Evolutionary conservation across 768 basidiomycete genomes (phyloP), one percentile per base, ranked within the genome.

Genomic region (Lentinus brumalis): DNA sequence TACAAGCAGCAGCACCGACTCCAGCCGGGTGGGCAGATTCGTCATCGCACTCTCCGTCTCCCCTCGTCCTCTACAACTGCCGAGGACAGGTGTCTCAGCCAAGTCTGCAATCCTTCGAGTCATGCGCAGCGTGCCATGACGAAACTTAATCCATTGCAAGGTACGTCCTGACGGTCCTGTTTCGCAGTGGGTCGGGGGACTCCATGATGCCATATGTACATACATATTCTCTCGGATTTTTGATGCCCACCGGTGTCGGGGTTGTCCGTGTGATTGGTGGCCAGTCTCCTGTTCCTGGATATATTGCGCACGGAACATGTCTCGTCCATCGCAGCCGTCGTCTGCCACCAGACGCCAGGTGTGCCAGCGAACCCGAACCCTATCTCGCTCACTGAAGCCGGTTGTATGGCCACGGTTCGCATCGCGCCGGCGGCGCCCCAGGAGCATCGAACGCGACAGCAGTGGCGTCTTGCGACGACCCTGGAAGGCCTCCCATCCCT

Each of bases 281-380:
- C 39, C 11, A 39, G 8, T 5, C 32, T 26, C 52, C 49, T 45
- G 57, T 63, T 45, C 61, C 57, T 58, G 57, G 53, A 44, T 59
- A 50, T 50, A 54, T 54, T 59, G 47, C 21, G 35, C 40, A 31
- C 57, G 57, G 61, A 63, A 45, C 61, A 39, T 44, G 49, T 63
- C 42, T 16, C 21, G 35, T 35, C 44, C 55, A 40, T 44, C 35
- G 32, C 50, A 54, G 50, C 49, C 57, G 61, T 63, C 61, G 61
- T 53, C 57, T 63, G 61, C 56, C 50, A 63, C 41, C 57, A 49
- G 21, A 49, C 61, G 61, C 61, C 54, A 59, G 49, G 53, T 44
- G 49, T 47, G 52, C 52, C 61, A 63, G 61, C 58, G 61, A 63
- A 63, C 57, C 46, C 56, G 61, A 63, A 63, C 61, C 57, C 30